Evolutionary conservation across 352 stramenopile genomes (phyloP).

Genomic region (Phytopythium cucurbitacearum): DNA sequence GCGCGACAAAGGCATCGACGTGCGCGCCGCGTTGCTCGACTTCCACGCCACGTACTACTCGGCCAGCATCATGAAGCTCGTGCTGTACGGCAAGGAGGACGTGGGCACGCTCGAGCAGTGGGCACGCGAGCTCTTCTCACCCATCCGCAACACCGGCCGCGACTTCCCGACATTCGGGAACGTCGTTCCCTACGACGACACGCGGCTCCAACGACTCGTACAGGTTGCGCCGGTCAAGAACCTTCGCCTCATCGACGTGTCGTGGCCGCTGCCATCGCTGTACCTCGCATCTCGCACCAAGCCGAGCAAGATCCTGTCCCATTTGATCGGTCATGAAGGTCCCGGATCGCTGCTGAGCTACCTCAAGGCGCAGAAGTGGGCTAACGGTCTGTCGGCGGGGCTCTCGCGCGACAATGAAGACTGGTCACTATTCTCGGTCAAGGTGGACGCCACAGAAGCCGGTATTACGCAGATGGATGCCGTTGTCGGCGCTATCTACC

Average conservation of each 20-base stretch:
- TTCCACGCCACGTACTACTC: slow-evolving; percentile 92
- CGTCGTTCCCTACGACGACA: slow-evolving; percentile 46
- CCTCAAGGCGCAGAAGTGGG: slow-evolving; percentile 83
- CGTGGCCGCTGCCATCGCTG: slow-evolving; percentile 60
- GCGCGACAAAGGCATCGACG: slow-evolving; percentile 37
- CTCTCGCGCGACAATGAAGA: slow-evolving; percentile 71
- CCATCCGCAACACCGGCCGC: slow-evolving; percentile 71
- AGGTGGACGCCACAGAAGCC: slow-evolving; percentile 61
- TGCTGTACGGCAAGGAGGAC: slow-evolving; percentile 84
- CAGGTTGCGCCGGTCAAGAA: slow-evolving; percentile 69
- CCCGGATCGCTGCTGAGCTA: slow-evolving; percentile 90
- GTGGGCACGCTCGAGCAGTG: slow-evolving; percentile 79
- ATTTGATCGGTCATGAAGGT: slow-evolving; percentile 94
- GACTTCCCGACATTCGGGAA: slow-evolving; percentile 48
- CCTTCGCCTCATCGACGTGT: slow-evolving; percentile 63
- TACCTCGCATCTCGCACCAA: slow-evolving; percentile 61
- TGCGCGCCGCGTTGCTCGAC: slow-evolving; percentile 65
- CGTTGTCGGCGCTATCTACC: slow-evolving; percentile 55
- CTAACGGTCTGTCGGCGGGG: slow-evolving; percentile 58
- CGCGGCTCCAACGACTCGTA: slow-evolving; percentile 31
- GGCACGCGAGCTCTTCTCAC: slow-evolving; percentile 70
- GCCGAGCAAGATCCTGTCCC: slow-evolving; percentile 83
- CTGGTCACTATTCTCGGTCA: slow-evolving; percentile 61
- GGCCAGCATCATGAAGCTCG: slow-evolving; percentile 89
- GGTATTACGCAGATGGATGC: slow-evolving; percentile 60